Percentiles rank a stretch among this genome's conserved stretches.
Evolutionary conservation across 441 rosid genomes (phyloP).

Genomic region (Viola pubescens): DNA sequence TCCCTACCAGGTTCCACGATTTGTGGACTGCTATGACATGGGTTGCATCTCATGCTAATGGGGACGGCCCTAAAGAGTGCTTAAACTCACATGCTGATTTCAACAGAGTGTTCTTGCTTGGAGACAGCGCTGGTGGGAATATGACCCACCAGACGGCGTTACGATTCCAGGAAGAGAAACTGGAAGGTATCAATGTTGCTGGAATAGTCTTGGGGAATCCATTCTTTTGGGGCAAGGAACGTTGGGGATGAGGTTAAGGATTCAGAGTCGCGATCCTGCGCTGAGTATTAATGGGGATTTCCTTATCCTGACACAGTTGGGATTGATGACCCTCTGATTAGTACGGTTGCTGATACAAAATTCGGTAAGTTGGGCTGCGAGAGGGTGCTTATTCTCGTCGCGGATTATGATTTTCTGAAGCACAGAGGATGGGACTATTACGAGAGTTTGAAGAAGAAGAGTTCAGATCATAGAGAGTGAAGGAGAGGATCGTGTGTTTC

Average conservation of each 20-base stretch:
- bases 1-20: conserved; percentile 13
- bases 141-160: conserved; percentile 12
- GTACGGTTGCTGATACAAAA: conserved; percentile 24
- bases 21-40: conserved; percentile 20
- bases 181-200: background rate
- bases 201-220: conserved; percentile 18
- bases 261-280: background rate
- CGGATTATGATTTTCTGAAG: conserved; percentile 28
- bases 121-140: conserved; percentile 22
- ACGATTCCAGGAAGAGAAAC: background rate
- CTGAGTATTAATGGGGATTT: conserved; percentile 21
- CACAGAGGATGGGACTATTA: conserved; percentile 26
- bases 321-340: conserved; percentile 28
- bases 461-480: conserved; percentile 20
- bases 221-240: conserved; percentile 30
- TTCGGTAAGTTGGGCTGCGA: conserved; percentile 9
- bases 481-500: conserved; percentile 33
- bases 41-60: conserved; percentile 18
- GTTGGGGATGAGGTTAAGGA: conserved; percentile 34
- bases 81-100: conserved; percentile 15
- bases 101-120: conserved; percentile 13
- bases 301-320: conserved; percentile 33
- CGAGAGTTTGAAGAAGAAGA: conserved; percentile 19
- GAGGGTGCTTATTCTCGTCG: conserved; percentile 26
- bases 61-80: conserved; percentile 19